These are phyloP conservation scores for Neurospora sp. DNA, from an alignment of 495 filamentous ascomycete species.

Conservation along the genomic window DNA sequence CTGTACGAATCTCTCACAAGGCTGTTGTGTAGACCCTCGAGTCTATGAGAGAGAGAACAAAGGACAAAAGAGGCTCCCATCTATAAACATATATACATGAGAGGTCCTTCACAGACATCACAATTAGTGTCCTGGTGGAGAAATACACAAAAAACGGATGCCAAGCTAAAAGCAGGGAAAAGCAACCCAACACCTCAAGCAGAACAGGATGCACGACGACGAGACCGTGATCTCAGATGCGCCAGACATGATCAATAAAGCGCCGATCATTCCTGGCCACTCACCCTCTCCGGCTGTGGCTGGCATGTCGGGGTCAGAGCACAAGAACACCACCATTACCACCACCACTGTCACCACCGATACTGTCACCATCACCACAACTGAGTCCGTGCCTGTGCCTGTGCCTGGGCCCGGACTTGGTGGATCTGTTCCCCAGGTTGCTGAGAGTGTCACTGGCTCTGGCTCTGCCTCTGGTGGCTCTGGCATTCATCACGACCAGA, in stretches of 20 bases:
- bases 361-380: not conserved
- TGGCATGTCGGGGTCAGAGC: not conserved
- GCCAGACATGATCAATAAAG: conserved; percentile 7
- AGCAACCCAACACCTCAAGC: not conserved
- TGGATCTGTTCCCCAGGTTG: not conserved
- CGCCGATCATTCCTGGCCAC: conserved; percentile 12
- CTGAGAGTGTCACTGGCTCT: not conserved
- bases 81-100: not conserved
- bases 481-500: not conserved
- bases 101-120: not conserved
- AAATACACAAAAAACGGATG: not conserved
- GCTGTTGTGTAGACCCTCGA: not conserved
- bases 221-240: conserved; percentile 5
- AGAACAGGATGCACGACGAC: conserved; percentile 7
- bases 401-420: not conserved
- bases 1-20: not conserved
- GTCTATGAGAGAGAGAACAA: not conserved
- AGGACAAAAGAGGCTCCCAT: not conserved
- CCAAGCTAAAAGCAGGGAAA: not conserved
- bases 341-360: not conserved
- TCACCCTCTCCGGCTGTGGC: not conserved
- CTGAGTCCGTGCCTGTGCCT: not conserved
- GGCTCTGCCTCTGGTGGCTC: not conserved
- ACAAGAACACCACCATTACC: not conserved
- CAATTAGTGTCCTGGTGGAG: not conserved